Evolutionary conservation across 2,329 filamentous ascomycete genomes (phyloP), one percentile per base, ranked within the genome.

Genomic region (Metarhizium robertsii): DNA sequence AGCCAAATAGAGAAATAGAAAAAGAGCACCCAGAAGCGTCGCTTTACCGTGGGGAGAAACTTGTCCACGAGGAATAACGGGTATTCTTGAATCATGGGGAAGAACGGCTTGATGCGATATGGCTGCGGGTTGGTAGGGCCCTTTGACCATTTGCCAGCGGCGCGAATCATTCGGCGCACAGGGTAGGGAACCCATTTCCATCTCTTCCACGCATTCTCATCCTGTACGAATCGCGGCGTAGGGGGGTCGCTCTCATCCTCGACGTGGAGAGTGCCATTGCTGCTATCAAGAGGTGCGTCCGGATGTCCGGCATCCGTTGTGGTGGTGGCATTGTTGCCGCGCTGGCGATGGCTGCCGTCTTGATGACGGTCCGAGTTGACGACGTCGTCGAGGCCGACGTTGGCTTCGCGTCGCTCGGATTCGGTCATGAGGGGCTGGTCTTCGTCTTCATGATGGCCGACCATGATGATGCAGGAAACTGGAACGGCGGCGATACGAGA

Each of bases 1-100:
- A 90, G 69, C 89, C 88, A 94, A 52, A 80, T 69, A 34, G 79
- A 76, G 51, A 87, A 80, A 60, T 84, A 86, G 40, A 75, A 70
- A 47, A 83, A 68, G 52, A 87, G 72, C 6, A 88, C 72, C 62
- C 73, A 73, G n/a, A 80, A 66, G 45, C 84, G 81, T 53, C 87
- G 83, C 59, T 73, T 79, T 59, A 70, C 71, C 56, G 78, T 78
- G 0, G 86, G 84, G 2, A 88, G 71, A 61, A 81, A 79, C 54
- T 73, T 78, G 59, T 90, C 80, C 56, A 90, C 66, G 46, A 90
- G 69, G 48, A 72, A 70, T 57, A 88, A 73, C 1, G 88, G 89
- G 36, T 80, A 80, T 59, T 83, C 78, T 67, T 94, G 89, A 13
- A 90, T 67, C 13, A 65, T 65, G 2, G 88, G 86, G 53, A 91